Evolutionary conservation across 108 stramenopile genomes (phyloP).

Genomic region (Pseudonitzschia multistriata): DNA sequence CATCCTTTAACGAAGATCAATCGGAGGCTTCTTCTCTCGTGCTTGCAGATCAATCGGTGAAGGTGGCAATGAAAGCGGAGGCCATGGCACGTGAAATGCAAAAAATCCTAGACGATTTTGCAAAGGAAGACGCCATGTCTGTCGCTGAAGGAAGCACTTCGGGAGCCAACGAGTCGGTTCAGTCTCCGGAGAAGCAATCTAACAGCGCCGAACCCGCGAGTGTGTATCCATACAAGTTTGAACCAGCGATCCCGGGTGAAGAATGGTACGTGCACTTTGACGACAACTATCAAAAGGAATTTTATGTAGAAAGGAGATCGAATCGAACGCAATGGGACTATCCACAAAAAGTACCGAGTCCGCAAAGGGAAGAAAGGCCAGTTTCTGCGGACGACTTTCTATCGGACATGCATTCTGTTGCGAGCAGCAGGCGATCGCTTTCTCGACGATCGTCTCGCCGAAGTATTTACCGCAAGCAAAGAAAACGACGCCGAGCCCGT

Average conservation of each 20-base stretch:
- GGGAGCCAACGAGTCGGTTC: not conserved
- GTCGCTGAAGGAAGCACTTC: not conserved
- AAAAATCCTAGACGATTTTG: slow-evolving; percentile 42
- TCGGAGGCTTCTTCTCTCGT: slow-evolving; percentile 9
- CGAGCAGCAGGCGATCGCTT: slow-evolving; percentile 13
- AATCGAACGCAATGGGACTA: slow-evolving; percentile 47
- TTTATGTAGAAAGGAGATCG: slow-evolving; percentile 39
- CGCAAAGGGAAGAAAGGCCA: not conserved
- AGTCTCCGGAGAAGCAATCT: not conserved
- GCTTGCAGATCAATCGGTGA: slow-evolving; percentile 19
- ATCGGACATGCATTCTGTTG: slow-evolving; percentile 7
- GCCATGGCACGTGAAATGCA: slow-evolving; percentile 54
- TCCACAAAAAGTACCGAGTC: slow-evolving; percentile 4
- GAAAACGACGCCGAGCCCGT: slow-evolving; percentile 26
- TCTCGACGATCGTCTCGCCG: slow-evolving; percentile 24
- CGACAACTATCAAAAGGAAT: slow-evolving; percentile 42
- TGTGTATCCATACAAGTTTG: slow-evolving; percentile 28
- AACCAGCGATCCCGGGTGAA: slow-evolving; percentile 45
- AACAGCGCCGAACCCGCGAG: not conserved
- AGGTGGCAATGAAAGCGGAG: slow-evolving; percentile 46
- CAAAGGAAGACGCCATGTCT: slow-evolving; percentile 23
- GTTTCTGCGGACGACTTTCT: slow-evolving; percentile 7
- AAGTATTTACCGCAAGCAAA: slow-evolving; percentile 25
- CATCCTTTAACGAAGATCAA: not conserved
- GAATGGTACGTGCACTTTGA: slow-evolving; percentile 53